Conservation (phyloP, 1,284 basidiomycete species). For the Fistulinella cinereoalba region DNA sequence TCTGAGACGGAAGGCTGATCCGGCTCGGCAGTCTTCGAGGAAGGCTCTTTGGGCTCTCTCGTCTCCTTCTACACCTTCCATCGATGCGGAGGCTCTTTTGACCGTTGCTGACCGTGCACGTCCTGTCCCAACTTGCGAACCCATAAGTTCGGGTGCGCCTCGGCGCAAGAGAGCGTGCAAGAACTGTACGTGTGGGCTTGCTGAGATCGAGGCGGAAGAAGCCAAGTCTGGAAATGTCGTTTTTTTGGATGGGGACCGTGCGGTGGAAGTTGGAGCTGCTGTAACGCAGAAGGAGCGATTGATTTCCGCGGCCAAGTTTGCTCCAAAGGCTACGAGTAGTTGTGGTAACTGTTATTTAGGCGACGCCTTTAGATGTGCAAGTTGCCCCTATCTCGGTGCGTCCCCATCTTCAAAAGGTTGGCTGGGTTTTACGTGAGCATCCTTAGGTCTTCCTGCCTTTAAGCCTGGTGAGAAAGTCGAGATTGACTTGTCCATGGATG, state of each 20-base stretch:
- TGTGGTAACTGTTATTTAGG: slow-evolving; percentile 99
- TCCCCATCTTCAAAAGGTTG: slow-evolving; percentile 18
- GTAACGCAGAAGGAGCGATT: slow-evolving; percentile 65
- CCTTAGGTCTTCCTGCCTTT: slow-evolving; percentile 88
- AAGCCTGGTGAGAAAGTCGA: slow-evolving; percentile 98
- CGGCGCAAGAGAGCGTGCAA: slow-evolving; percentile 89
- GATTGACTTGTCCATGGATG: slow-evolving; percentile 83
- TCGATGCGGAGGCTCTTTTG: slow-evolving; percentile 75
- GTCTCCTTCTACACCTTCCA: slow-evolving; percentile 57
- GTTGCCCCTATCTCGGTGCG: slow-evolving; percentile 94
- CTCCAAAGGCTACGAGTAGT: slow-evolving; percentile 87
- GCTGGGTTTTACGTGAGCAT: slow-evolving; percentile 5
- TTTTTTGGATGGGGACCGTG: slow-evolving; percentile 57
- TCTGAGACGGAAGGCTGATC: slow-evolving; percentile 50
- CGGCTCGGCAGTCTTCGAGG: slow-evolving; percentile 63
- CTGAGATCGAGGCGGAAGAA: slow-evolving; percentile 89
- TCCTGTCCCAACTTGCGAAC: slow-evolving; percentile 67
- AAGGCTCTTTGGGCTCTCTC: slow-evolving; percentile 77
- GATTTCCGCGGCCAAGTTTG: slow-evolving; percentile 59
- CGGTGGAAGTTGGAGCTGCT: slow-evolving; percentile 59
- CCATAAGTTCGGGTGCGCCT: slow-evolving; percentile 48
- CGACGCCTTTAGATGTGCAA: slow-evolving; percentile 94
- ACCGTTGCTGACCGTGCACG: slow-evolving; percentile 71
- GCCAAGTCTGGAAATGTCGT: slow-evolving; percentile 57
- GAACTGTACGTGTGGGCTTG: slow-evolving; percentile 88